These are phyloP conservation scores for Hawksworthiomyces lignivorus DNA, from an alignment of 2,329 filamentous ascomycete species.

Conservation along the genomic window DNA sequence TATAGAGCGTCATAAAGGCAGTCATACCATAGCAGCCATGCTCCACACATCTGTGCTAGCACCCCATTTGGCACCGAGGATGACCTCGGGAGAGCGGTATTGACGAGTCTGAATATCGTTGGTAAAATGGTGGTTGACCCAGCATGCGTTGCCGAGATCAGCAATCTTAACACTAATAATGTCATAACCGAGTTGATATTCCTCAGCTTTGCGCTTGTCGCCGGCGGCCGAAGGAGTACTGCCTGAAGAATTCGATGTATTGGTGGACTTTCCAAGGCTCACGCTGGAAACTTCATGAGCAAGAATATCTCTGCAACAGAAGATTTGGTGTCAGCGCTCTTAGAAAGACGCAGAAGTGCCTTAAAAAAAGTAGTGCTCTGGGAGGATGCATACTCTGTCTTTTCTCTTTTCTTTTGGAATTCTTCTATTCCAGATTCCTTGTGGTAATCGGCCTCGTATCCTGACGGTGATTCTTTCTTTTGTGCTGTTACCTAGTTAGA, in stretches of 20 bases:
- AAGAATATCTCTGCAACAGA: conserved; percentile 63
- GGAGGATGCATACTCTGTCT: conserved; percentile 67
- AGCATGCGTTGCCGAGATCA: conserved; percentile 95
- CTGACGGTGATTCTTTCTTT: conserved; percentile 13
- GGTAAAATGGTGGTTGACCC: conserved; percentile 98
- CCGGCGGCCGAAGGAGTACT: conserved; percentile 34
- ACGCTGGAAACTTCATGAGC: conserved; percentile 93
- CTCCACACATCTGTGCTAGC: conserved; percentile 99
- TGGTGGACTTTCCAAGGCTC: conserved; percentile 68
- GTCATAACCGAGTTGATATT: conserved; percentile 50
- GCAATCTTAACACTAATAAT: conserved; percentile 99
- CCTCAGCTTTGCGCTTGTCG: conserved; percentile 54
- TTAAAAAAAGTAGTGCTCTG: too few species aligned
- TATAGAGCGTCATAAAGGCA: too few species aligned
- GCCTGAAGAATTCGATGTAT: background rate
- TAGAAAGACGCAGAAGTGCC: background rate
- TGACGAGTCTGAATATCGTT: conserved; percentile 98
- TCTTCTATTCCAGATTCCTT: conserved; percentile 39
- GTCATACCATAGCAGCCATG: conserved; percentile 93
- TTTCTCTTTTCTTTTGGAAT: conserved; percentile 77
- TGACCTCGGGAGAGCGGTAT: conserved; percentile 95
- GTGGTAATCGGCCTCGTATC: conserved; percentile 32
- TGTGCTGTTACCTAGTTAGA: too few species aligned
- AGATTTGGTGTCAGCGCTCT: too few species aligned
- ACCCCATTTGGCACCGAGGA: conserved; percentile 94